Percentiles rank a stretch among this genome's conserved stretches.
Conservation (phyloP, 2,329 filamentous ascomycete genomes). For the Orbilia ellipsospora region DNA sequence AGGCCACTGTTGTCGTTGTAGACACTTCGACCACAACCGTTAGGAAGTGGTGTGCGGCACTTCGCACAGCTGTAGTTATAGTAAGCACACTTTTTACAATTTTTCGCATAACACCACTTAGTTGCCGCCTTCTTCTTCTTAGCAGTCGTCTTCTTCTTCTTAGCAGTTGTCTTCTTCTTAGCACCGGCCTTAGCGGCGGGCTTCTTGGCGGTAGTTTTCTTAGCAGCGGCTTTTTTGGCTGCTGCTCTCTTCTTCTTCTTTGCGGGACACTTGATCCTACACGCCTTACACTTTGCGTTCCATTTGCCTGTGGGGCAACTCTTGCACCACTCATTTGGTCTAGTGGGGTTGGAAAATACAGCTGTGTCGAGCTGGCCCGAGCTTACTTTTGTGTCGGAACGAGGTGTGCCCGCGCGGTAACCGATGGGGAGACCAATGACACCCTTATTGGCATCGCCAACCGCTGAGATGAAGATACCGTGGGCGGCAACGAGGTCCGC, state of each 20-base stretch:
- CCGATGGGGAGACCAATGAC: conserved; percentile 26
- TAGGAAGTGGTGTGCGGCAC: conserved; percentile 8
- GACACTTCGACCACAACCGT: conserved; percentile 29
- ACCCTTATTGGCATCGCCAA: conserved; percentile 21
- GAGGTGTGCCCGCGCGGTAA: conserved; percentile 7
- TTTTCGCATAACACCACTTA: conserved; percentile 13
- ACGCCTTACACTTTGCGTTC: background rate
- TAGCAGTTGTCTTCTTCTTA: background rate
- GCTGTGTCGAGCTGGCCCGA: conserved; percentile 8
- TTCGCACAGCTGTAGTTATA: conserved; percentile 18
- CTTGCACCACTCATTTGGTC: conserved; percentile 16
- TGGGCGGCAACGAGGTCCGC: conserved; percentile 11
- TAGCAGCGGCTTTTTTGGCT: background rate
- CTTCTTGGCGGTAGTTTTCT: conserved; percentile 7
- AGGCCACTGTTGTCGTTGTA: conserved; percentile 4
- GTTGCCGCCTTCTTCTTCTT: background rate
- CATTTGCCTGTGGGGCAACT: conserved; percentile 11
- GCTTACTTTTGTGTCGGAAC: background rate
- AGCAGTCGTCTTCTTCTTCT: background rate
- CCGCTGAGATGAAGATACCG: conserved; percentile 16
- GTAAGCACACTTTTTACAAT: conserved; percentile 28
- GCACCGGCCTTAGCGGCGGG: background rate
- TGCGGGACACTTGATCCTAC: background rate
- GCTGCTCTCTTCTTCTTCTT: conserved; percentile 13
- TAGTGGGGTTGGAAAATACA: conserved; percentile 29